These are phyloP conservation scores for Corchorus olitorius DNA, from an alignment of 345 rosid genomes.

Conservation along the genomic window DNA sequence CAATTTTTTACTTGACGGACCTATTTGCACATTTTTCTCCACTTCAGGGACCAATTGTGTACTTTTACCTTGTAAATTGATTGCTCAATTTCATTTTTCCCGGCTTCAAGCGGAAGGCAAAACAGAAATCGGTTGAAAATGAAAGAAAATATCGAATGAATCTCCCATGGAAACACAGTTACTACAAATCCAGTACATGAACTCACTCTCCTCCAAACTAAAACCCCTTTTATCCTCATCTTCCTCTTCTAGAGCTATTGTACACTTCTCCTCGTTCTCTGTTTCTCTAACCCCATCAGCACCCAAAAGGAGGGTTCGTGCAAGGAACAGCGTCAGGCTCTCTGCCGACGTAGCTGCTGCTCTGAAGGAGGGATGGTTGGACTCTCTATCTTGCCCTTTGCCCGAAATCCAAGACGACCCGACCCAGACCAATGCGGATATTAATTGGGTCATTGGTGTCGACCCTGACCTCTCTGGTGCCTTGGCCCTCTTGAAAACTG, in stretches of 20 bases:
- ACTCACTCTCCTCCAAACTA: slow-evolving; percentile 34
- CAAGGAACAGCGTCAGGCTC: slow-evolving; percentile 19
- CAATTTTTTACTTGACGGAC: too few relatives aligned
- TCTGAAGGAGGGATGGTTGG: slow-evolving; percentile 63
- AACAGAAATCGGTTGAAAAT: background rate
- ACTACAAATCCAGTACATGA: slow-evolving; percentile 27
- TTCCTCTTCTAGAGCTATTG: background rate
- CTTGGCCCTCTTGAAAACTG: slow-evolving; percentile 60
- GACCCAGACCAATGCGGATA: slow-evolving; percentile 27
- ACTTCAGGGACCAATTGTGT: too few relatives aligned
- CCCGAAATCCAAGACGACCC: slow-evolving; percentile 15
- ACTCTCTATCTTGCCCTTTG: slow-evolving; percentile 54
- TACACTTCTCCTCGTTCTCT: slow-evolving; percentile 15
- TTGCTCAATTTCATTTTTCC: background rate
- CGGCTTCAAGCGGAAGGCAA: background rate
- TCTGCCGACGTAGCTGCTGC: slow-evolving; percentile 37
- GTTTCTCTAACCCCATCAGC: background rate
- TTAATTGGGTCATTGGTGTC: slow-evolving; percentile 67
- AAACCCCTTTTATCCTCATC: slow-evolving; percentile 26
- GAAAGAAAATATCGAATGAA: background rate
- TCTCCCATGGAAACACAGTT: slow-evolving; percentile 15
- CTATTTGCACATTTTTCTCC: too few relatives aligned
- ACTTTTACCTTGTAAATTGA: background rate
- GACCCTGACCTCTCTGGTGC: slow-evolving; percentile 92
- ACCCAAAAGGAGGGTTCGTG: slow-evolving; percentile 16